phyloP scores from a whole-genome alignment of 768 basidiomycete species.

The Lenzites betulinus region DNA sequence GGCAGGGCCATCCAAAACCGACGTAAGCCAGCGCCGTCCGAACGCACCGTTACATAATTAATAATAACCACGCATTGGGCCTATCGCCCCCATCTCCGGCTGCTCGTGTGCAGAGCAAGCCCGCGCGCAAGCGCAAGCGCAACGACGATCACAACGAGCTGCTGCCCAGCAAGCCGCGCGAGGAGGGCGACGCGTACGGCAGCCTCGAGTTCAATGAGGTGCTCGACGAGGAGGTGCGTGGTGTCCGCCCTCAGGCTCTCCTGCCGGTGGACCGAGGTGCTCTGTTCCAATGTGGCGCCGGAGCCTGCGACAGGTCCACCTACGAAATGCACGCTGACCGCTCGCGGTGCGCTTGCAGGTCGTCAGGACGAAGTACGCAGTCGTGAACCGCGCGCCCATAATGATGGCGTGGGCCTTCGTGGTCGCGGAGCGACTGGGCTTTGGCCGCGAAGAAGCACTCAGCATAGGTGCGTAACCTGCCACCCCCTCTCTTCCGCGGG shows the following conservation, averaged over 20 bases:
- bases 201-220: slow-evolving; percentile 74
- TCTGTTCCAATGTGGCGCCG: no score
- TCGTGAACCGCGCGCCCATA: slow-evolving; percentile 90
- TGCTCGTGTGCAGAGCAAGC: slow-evolving; percentile 28
- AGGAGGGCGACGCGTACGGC: slow-evolving; percentile 52
- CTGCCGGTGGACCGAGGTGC: not conserved
- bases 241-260: not conserved
- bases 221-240: slow-evolving; percentile 67
- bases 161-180: slow-evolving; percentile 51
- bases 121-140: slow-evolving; percentile 55
- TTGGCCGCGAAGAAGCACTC: slow-evolving; percentile 85
- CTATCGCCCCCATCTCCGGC: not conserved
- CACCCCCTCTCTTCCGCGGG: not conserved
- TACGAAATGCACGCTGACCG: not conserved
- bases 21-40: slow-evolving; percentile 18
- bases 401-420: slow-evolving; percentile 93
- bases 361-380: slow-evolving; percentile 58
- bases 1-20: slow-evolving; percentile 17
- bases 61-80: not conserved
- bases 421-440: slow-evolving; percentile 85
- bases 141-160: slow-evolving; percentile 55
- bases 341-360: slow-evolving; percentile 40
- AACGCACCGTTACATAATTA: slow-evolving; percentile 9
- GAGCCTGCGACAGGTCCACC: not conserved
- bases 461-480: slow-evolving; percentile 67